Evolutionary conservation across 1,139 yeast genomes (phyloP).

Genomic region (Ogataea hybrid): DNA sequence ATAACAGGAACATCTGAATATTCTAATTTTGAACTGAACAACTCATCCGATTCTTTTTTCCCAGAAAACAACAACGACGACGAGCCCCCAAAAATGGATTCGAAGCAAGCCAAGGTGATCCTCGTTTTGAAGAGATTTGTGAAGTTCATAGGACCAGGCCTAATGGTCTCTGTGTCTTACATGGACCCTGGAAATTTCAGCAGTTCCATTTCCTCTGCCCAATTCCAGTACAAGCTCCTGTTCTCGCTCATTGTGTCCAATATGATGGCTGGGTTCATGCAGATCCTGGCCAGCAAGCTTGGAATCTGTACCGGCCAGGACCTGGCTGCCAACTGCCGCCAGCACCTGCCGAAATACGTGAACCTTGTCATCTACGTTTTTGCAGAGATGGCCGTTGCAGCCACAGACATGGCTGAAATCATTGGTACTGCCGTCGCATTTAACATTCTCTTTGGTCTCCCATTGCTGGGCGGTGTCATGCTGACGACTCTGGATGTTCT

Average conservation of each 20-base stretch:
- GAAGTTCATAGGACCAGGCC: constrained; percentile 84
- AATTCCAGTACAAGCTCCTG: constrained; percentile 72
- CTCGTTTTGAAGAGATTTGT: constrained; percentile 46
- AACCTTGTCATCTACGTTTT: too few species aligned
- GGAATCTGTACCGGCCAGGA: too few species aligned
- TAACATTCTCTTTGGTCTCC: too few species aligned
- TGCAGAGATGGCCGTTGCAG: too few species aligned
- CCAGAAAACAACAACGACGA: neutral
- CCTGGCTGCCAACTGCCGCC: too few species aligned
- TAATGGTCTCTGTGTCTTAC: constrained; percentile 93
- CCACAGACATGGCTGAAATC: too few species aligned
- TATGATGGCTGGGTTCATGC: too few species aligned
- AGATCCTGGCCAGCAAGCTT: too few species aligned
- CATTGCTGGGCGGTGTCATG: too few species aligned
- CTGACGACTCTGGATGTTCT: too few species aligned
- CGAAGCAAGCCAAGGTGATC: constrained; percentile 10
- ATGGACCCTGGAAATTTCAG: constrained; percentile 98
- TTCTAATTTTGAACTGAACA: neutral
- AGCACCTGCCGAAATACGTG: too few species aligned
- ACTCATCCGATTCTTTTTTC: neutral
- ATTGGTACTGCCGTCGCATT: too few species aligned
- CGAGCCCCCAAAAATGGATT: neutral
- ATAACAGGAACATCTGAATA: neutral
- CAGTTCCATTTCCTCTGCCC: constrained; percentile 85
- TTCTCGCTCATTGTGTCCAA: constrained; percentile 84